Conservation (phyloP, 2,329 filamentous ascomycete genomes). For the Botrytis squamosa region DNA sequence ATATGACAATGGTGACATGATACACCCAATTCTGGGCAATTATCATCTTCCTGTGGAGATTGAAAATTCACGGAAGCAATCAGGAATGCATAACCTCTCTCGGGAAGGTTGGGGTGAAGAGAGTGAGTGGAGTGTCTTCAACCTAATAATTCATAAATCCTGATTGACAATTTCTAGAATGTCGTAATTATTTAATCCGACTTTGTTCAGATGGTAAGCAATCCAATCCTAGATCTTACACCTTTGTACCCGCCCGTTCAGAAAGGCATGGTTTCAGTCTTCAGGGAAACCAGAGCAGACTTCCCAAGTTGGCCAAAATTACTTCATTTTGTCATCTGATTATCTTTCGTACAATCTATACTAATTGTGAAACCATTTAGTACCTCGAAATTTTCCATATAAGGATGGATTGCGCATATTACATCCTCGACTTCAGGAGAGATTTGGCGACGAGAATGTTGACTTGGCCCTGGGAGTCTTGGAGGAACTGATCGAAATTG, state of each 20-base stretch:
- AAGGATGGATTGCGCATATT: constrained; percentile 47
- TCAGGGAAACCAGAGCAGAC: neutral
- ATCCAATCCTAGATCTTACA: neutral
- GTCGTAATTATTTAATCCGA: constrained; percentile 47
- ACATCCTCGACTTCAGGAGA: constrained; percentile 46
- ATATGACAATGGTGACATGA: neutral
- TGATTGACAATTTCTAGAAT: constrained; percentile 40
- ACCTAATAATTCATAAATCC: neutral
- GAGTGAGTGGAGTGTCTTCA: constrained; percentile 17
- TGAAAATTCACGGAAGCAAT: constrained; percentile 20
- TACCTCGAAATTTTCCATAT: constrained; percentile 49
- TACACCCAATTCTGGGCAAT: constrained; percentile 19
- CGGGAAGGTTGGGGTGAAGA: constrained; percentile 29
- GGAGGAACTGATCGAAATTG: constrained; percentile 49
- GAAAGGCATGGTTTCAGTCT: neutral
- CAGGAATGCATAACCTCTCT: constrained; percentile 24
- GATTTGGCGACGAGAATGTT: constrained; percentile 47
- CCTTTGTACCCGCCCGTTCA: too few species aligned
- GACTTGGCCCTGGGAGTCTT: constrained; percentile 47
- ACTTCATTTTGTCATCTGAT: too few species aligned
- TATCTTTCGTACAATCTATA: neutral
- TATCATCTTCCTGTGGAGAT: constrained; percentile 22
- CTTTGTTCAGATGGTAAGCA: constrained; percentile 38
- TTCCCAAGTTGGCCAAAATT: neutral
- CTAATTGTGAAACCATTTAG: constrained; percentile 36